Evolutionary conservation across 2,329 filamentous ascomycete species (phyloP).

Genomic region (Sporothrix inflata): DNA sequence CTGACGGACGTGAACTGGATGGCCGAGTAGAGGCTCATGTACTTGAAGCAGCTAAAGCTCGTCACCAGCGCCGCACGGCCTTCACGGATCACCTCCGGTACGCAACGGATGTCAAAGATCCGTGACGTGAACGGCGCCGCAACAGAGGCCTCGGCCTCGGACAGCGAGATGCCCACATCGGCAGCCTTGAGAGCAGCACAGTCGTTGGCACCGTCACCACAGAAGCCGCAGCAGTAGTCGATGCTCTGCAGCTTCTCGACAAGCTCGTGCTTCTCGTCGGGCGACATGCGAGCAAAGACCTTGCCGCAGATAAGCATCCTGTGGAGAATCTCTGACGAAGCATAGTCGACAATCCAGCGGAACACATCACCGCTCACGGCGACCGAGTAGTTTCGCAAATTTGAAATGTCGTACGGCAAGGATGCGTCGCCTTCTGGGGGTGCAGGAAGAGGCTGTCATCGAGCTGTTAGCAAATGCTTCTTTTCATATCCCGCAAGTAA

Average conservation of each 20-base stretch:
- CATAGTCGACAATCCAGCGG: slow-evolving; percentile 93
- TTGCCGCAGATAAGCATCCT: slow-evolving; percentile 87
- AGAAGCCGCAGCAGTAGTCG: slow-evolving; percentile 94
- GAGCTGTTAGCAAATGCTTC: neutral
- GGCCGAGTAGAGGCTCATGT: slow-evolving; percentile 98
- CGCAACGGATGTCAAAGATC: slow-evolving; percentile 94
- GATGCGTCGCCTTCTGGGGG: slow-evolving; percentile 77
- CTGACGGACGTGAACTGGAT: slow-evolving; percentile 98
- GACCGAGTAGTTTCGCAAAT: slow-evolving; percentile 81
- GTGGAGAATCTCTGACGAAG: slow-evolving; percentile 75
- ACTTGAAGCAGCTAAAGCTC: slow-evolving; percentile 99
- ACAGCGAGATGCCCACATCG: slow-evolving; percentile 95
- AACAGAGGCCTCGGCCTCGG: slow-evolving; percentile 95
- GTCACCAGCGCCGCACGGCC: slow-evolving; percentile 95
- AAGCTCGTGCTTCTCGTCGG: slow-evolving; percentile 96
- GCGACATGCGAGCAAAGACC: slow-evolving; percentile 97
- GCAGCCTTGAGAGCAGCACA: slow-evolving; percentile 96
- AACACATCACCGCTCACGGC: slow-evolving; percentile 94
- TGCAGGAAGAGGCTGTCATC: slow-evolving; percentile 50
- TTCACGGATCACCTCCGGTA: slow-evolving; percentile 90
- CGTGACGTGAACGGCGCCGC: slow-evolving; percentile 97
- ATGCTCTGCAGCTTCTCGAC: slow-evolving; percentile 97
- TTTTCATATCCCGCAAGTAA: neutral
- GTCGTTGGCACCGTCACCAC: slow-evolving; percentile 96
- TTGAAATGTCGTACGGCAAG: slow-evolving; percentile 80